phyloP scores from a whole-genome alignment of 768 basidiomycete species.

The Sporobolomyces roseus region DNA sequence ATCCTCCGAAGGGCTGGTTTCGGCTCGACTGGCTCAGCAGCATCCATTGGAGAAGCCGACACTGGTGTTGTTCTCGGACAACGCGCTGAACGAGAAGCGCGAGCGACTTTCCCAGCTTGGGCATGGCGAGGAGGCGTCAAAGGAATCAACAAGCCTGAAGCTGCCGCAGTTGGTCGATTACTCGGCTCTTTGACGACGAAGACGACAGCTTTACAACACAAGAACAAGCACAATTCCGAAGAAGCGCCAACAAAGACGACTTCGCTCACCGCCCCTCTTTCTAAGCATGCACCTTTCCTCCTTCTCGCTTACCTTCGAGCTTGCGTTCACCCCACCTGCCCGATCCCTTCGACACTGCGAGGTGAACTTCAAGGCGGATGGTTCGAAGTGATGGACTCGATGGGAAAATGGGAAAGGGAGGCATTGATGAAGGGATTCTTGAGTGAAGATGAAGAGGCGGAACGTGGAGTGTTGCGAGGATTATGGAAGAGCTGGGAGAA shows the following conservation, averaged over 20 bases:
- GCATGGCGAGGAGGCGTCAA: constrained; percentile 28
- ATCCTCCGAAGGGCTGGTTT: constrained; percentile 21
- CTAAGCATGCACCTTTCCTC: constrained; percentile 46
- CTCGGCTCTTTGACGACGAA: constrained; percentile 36
- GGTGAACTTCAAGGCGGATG: constrained; percentile 38
- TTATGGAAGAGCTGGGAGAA: constrained; percentile 43
- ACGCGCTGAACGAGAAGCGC: constrained; percentile 32
- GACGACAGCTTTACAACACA: constrained; percentile 25
- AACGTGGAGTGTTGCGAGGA: constrained; percentile 37
- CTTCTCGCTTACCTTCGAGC: constrained; percentile 42
- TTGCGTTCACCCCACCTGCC: constrained; percentile 36
- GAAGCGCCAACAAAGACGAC: constrained; percentile 16
- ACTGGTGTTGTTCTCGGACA: constrained; percentile 13
- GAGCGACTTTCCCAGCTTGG: constrained; percentile 35
- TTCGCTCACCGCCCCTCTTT: constrained; percentile 40
- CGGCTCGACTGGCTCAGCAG: constrained; percentile 20
- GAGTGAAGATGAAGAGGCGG: constrained; percentile 40
- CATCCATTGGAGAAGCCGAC: constrained; percentile 5
- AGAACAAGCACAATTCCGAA: background rate
- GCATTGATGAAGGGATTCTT: constrained; percentile 44
- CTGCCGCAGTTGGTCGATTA: constrained; percentile 28
- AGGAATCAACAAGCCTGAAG: constrained; percentile 27
- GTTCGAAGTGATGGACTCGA: constrained; percentile 41
- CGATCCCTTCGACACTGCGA: constrained; percentile 37
- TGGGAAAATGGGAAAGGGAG: constrained; percentile 45